phyloP scores from a whole-genome alignment of 805 yeast genomes.

The Isabelozyma gotoi region DNA sequence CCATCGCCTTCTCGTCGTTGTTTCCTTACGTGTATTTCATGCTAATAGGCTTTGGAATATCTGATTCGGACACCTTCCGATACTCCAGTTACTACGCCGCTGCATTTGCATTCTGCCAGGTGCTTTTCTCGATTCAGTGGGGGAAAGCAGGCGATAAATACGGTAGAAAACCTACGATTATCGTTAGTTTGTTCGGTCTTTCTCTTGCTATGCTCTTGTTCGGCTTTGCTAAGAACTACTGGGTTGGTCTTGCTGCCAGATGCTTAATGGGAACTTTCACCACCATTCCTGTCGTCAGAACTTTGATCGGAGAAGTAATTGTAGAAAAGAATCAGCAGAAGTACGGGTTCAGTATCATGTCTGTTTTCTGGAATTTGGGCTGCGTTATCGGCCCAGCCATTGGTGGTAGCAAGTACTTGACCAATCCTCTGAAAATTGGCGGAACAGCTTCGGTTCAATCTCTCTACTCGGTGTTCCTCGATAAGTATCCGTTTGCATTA shows the following conservation, averaged over 20 bases:
- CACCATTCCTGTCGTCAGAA: constrained; percentile 63
- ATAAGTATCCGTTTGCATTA: constrained; percentile 48
- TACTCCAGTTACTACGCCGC: constrained; percentile 65
- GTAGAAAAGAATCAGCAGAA: constrained; percentile 58
- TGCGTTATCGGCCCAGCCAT: constrained; percentile 60
- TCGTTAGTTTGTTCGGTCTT: constrained; percentile 55
- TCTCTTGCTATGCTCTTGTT: constrained; percentile 46
- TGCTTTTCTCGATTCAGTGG: constrained; percentile 59
- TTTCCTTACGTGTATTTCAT: constrained; percentile 66
- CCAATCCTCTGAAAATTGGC: constrained; percentile 34
- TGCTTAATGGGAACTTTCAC: constrained; percentile 55
- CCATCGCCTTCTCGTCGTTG: constrained; percentile 61
- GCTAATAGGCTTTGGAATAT: constrained; percentile 57
- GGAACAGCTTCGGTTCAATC: neutral
- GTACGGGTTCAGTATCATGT: constrained; percentile 59
- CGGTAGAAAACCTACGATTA: constrained; percentile 56
- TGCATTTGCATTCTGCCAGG: constrained; percentile 61
- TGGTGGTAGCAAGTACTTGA: constrained; percentile 50
- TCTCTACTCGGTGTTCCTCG: constrained; percentile 24
- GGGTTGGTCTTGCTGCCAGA: constrained; percentile 54
- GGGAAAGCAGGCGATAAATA: constrained; percentile 52
- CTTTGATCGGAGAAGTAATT: constrained; percentile 61
- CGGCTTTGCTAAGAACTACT: constrained; percentile 54
- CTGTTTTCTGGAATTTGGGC: constrained; percentile 62
- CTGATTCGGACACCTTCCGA: constrained; percentile 52